These are phyloP conservation scores for Pseudomonodictys pantanalensis DNA, from an alignment of 495 filamentous ascomycete species.

Conservation along the genomic window DNA sequence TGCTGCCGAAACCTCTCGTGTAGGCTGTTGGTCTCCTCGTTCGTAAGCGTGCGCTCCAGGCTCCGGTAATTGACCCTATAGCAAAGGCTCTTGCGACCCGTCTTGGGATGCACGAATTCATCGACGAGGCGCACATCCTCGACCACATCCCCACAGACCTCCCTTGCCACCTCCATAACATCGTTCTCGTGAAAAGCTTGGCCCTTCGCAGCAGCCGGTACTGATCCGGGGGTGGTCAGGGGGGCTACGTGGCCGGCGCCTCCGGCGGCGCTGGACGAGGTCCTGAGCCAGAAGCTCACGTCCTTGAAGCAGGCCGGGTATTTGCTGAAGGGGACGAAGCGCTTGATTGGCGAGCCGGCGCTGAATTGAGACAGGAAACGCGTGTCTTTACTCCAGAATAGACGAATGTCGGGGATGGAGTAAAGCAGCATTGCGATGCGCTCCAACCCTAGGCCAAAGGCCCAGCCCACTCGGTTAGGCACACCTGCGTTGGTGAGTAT, in stretches of 20 bases:
- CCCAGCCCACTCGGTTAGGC: conserved; percentile 81
- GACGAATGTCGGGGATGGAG: conserved; percentile 91
- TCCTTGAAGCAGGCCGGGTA: conserved; percentile 85
- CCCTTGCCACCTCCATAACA: conserved; percentile 88
- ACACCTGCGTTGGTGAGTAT: conserved; percentile 73
- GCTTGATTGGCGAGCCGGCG: conserved; percentile 50
- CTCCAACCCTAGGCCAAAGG: conserved; percentile 90
- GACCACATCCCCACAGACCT: conserved; percentile 73
- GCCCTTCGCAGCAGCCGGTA: conserved; percentile 21
- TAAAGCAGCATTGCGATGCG: conserved; percentile 96
- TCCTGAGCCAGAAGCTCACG: conserved; percentile 84
- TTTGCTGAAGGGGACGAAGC: conserved; percentile 83
- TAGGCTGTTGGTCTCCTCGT: conserved; percentile 69
- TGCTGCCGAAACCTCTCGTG: conserved; percentile 63
- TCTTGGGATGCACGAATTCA: conserved; percentile 86
- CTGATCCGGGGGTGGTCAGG: conserved; percentile 9
- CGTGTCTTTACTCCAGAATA: conserved; percentile 87
- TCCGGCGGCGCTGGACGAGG: conserved; percentile 7
- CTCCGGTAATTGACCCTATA: conserved; percentile 91
- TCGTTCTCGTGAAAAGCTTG: conserved; percentile 83
- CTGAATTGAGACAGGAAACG: conserved; percentile 81
- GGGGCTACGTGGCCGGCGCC: conserved; percentile 9
- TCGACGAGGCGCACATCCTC: conserved; percentile 84
- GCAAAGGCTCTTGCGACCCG: conserved; percentile 75
- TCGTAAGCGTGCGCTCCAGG: conserved; percentile 82